Evolutionary conservation across 1,284 basidiomycete species (phyloP), one percentile per base, ranked within the genome.

Genomic region (Inonotus obliquus): DNA sequence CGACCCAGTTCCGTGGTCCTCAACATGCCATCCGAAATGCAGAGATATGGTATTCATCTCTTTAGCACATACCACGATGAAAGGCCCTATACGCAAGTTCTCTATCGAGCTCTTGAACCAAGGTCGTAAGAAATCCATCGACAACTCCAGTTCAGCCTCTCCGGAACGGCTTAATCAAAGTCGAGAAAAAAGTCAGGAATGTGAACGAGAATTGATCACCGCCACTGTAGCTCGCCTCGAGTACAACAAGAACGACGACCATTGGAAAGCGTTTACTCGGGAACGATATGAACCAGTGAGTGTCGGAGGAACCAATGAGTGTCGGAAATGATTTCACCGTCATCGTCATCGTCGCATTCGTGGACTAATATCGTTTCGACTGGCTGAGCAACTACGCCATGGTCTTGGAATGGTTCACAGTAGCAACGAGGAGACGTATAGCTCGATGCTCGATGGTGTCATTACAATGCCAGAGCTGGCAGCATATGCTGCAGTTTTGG

Each of bases 81-180:
- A 35, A 29, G 55, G 25, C 23, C 55, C 55, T 10, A 19, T 57
- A 38, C 55, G 55, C 37, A 35, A 32, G 41, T 57, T 57, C 55
- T 25, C 41, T 1, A 21, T 57, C 45, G 55, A 57, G 23, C 29
- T 57, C 5, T 19, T 52, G 51, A 52, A 19, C 17, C 39, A 23
- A 17, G 41, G 41, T 2, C 39, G 41, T 9, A 45, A 47, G 4
- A 45, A 57, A 19, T 21, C 39, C 23, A 29, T n/a, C 21, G 55
- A 45, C 17, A 44, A 19, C n/a, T 39, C 38, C 4, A 44, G 2
- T 17, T 11, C 13, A 11, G 11, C 38, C 13, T n/a, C 17, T 44
- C 41, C 19, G 1, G 19, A 21, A 17, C 17, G 19, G 6, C 17
- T 9, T 7, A 17, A 44, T 21, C 17, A 44, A n/a, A 21, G 19